Evolutionary conservation across 257 asterid species (phyloP), one percentile per base, ranked within the genome.

Genomic region (Scutellaria barbata): DNA sequence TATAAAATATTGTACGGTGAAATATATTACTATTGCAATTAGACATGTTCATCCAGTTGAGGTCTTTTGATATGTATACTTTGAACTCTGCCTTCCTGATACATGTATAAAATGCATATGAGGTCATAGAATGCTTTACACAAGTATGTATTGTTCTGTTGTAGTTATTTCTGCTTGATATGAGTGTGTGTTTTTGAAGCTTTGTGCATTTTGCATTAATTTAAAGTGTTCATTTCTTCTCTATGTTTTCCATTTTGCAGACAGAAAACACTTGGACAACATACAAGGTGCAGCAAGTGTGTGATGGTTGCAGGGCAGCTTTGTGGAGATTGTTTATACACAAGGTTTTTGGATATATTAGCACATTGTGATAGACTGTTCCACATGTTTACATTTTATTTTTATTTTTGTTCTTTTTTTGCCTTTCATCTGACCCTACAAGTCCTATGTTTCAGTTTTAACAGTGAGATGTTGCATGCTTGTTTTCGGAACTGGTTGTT

Each of bases 271-370:
- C 74, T 81, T 1, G 87, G 90, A 69, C 80, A n/a, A 40, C 92
- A 45, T 48, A 86, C 89, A 30, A 59, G 70, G 5, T 90, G 96
- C 89, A 72, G 79, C 83, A 83, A 83, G 71, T 90, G 95, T 88
- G 53, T 68, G 64, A 1, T 13, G 6, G 79, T 58, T 22, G 48
- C 76, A 3, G 92, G 96, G 59, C 92, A 88, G 77, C 50, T 90
- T 10, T 90, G 96, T 81, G 96, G 95, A 81, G 96, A 90, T 78
- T 90, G 92, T 84, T 79, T 90, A 20, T 84, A 77, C 87, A 84
- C 14, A 81, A 87, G 95, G 96, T 89, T 72, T 56, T 65, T 73
- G 52, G 61, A 47, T 10, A 69, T 57, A 12, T 25, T 25, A 10
- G 65, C 63, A n/a, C 41, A 42, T 48, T 47, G 3, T 58, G 13